A percentile compares a stretch with the other conserved stretches of the same genome.
These are phyloP conservation scores for Globisporangium lucens DNA, from an alignment of 352 stramenopile genomes.

Conservation along the genomic window DNA sequence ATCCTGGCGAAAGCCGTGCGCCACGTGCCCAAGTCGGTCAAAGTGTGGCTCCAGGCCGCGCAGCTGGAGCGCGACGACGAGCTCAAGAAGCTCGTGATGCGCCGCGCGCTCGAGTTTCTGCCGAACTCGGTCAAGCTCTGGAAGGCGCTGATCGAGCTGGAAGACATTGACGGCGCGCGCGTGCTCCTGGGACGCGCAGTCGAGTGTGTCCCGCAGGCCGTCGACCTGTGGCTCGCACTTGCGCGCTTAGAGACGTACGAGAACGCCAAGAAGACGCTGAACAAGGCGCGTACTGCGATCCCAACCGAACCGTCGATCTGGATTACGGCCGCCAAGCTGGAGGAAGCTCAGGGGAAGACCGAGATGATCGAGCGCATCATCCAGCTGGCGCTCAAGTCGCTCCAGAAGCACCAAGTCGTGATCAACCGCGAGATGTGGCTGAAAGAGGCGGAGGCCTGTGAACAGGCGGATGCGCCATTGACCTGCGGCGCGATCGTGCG, in stretches of 20 bases:
- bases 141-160: constrained; percentile 98
- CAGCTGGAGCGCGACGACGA: constrained; percentile 92
- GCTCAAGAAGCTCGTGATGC: constrained; percentile 89
- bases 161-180: constrained; percentile 95
- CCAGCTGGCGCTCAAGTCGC: constrained; percentile 77
- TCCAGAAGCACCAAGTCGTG: constrained; percentile 91
- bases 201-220: constrained; percentile 96
- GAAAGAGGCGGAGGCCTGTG: constrained; percentile 94
- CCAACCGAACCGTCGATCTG: constrained; percentile 97
- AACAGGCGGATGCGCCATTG: constrained; percentile 87
- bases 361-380: constrained; percentile 85
- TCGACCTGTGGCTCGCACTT: constrained; percentile 98
- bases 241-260: constrained; percentile 98
- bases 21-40: constrained; percentile 92
- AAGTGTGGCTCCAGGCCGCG: constrained; percentile 95
- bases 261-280: constrained; percentile 97
- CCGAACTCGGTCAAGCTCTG: constrained; percentile 97
- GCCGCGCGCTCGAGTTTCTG: constrained; percentile 93
- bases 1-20: constrained; percentile 93
- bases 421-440: constrained; percentile 96
- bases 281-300: constrained; percentile 92
- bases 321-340: constrained; percentile 98
- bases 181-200: constrained; percentile 96
- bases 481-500: constrained; percentile 95
- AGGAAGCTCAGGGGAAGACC: constrained; percentile 94